Evolutionary conservation across 2,329 filamentous ascomycete genomes (phyloP).

Genomic region (Aspergillus awamori): DNA sequence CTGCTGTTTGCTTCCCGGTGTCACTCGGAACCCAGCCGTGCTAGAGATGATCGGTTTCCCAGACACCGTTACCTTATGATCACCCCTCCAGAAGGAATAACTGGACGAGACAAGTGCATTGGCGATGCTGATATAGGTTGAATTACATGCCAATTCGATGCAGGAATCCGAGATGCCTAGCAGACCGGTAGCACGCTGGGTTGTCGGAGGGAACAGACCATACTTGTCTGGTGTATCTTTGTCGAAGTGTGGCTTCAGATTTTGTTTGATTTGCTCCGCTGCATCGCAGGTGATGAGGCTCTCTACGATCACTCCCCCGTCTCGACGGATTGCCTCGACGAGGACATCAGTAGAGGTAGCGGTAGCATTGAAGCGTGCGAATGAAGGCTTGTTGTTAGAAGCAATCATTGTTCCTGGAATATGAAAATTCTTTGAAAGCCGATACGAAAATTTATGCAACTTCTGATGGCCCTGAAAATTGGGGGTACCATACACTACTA

Average conservation of each 20-base stretch:
- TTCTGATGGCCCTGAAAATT: too few relatives aligned
- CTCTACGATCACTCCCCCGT: slow-evolving; percentile 30
- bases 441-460: too few relatives aligned
- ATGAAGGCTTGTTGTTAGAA: not conserved
- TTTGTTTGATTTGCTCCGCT: slow-evolving; percentile 39
- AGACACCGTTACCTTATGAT: slow-evolving; percentile 34
- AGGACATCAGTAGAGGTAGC: not conserved
- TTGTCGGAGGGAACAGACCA: slow-evolving; percentile 47
- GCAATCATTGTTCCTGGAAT: not conserved
- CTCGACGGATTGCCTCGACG: not conserved
- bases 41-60: slow-evolving; percentile 43
- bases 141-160: slow-evolving; percentile 42
- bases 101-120: slow-evolving; percentile 40
- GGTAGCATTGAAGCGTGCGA: not conserved
- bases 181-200: slow-evolving; percentile 45
- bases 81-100: slow-evolving; percentile 43
- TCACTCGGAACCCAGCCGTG: slow-evolving; percentile 36
- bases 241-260: slow-evolving; percentile 45
- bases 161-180: slow-evolving; percentile 43
- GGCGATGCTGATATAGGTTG: slow-evolving; percentile 39
- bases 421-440: too few relatives aligned
- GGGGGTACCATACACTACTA: too few relatives aligned
- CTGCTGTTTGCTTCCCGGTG: slow-evolving; percentile 46
- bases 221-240: slow-evolving; percentile 39
- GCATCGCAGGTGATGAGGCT: slow-evolving; percentile 38